A percentile compares a stretch with the other conserved stretches of the same genome.
phyloP scores from a whole-genome alignment of 2,329 filamentous ascomycete genomes.

The Pseudogymnoascus destructans region DNA sequence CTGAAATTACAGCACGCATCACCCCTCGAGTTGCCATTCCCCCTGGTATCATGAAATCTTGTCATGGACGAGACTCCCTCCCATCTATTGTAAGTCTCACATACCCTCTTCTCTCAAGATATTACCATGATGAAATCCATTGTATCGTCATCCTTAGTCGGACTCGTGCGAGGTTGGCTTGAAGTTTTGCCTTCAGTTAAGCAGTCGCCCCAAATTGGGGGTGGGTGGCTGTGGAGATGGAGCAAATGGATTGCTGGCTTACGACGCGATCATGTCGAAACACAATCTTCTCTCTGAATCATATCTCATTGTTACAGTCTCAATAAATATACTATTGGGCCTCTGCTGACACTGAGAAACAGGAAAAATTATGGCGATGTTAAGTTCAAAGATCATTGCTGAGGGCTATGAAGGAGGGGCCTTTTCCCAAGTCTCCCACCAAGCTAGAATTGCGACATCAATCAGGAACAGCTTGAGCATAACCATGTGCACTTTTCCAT shows the following conservation, averaged over 20 bases:
- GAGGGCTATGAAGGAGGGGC: not conserved
- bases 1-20: not conserved
- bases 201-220: conserved; percentile 18
- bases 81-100: not conserved
- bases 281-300: conserved; percentile 42
- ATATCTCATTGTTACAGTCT: not conserved
- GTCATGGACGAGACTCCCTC: not conserved
- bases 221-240: not conserved
- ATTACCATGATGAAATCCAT: conserved; percentile 64
- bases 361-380: not conserved
- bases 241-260: conserved; percentile 19
- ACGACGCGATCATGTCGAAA: conserved; percentile 33
- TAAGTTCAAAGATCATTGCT: not conserved
- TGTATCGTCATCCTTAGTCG: conserved; percentile 97
- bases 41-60: not conserved
- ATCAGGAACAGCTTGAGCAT: not conserved
- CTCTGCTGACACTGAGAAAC: not conserved
- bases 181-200: conserved; percentile 9
- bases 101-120: conserved; percentile 9
- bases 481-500: not conserved
- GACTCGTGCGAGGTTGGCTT: conserved; percentile 36
- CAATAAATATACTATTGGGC: not conserved
- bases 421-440: not conserved
- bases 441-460: not conserved
- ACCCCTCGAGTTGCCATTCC: not conserved